Percentiles rank a stretch among this genome's conserved stretches.
These are phyloP conservation scores for Cordyceps javanica DNA, from an alignment of 2,329 filamentous ascomycete species.

Conservation along the genomic window DNA sequence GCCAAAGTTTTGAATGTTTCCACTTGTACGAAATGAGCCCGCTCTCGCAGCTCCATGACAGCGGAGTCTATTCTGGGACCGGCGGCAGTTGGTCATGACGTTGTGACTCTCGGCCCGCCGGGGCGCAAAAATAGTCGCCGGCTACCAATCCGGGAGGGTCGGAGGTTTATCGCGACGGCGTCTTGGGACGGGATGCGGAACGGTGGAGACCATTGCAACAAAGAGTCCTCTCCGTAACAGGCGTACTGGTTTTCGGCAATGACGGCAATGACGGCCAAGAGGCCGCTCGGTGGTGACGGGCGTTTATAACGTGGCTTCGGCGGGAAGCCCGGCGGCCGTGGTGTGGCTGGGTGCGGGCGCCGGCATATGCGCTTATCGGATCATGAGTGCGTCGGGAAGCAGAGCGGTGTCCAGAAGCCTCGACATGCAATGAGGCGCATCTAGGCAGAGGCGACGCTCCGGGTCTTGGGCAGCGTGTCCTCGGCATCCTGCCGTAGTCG, in stretches of 20 bases:
- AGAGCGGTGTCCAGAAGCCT: not conserved
- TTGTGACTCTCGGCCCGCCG: not conserved
- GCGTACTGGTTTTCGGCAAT: too few relatives aligned
- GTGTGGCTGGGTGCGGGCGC: not conserved
- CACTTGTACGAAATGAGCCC: not conserved
- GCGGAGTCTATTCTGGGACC: conserved; percentile 1
- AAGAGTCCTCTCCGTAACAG: too few relatives aligned
- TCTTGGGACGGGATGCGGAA: not conserved
- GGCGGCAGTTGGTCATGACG: not conserved
- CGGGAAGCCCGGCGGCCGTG: not conserved
- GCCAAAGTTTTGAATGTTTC: not conserved
- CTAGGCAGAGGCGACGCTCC: too few relatives aligned
- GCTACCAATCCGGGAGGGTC: not conserved
- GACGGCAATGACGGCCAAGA: not conserved
- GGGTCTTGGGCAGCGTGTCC: not conserved
- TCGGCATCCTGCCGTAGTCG: not conserved
- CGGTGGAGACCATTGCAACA: too few relatives aligned
- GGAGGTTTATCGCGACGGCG: not conserved
- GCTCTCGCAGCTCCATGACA: not conserved
- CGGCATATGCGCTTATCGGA: not conserved
- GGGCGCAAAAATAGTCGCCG: conserved; percentile 1
- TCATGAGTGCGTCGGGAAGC: not conserved
- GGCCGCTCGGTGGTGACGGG: not conserved
- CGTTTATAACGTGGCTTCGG: not conserved
- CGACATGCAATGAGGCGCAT: too few relatives aligned